phyloP scores from a whole-genome alignment of 768 basidiomycete species.

The Collybiopsis confluens region DNA sequence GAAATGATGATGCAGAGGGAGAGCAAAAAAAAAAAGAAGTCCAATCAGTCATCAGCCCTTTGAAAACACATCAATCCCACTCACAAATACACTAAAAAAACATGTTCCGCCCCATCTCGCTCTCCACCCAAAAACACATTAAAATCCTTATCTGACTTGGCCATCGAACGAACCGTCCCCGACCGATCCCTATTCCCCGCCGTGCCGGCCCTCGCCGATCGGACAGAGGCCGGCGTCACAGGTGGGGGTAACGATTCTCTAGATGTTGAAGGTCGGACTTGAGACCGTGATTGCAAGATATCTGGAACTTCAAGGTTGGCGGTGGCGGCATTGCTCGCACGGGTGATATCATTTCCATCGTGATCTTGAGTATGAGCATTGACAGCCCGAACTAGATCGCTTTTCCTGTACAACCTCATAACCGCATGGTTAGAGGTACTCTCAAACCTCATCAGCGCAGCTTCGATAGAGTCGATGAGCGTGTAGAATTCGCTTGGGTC shows the following conservation, averaged over 20 bases:
- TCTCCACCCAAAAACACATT: constrained; percentile 31
- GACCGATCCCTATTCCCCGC: constrained; percentile 3
- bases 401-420: constrained; percentile 64
- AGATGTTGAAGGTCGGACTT: too few relatives aligned
- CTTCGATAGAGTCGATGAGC: constrained; percentile 62
- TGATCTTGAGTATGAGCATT: not conserved
- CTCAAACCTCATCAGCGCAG: constrained; percentile 70
- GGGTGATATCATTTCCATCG: too few relatives aligned
- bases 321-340: too few relatives aligned
- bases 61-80: constrained; percentile 24
- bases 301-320: too few relatives aligned
- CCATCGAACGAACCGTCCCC: constrained; percentile 15
- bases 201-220: constrained; percentile 14
- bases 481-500: constrained; percentile 59
- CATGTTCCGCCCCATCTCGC: constrained; percentile 68
- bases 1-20: not conserved
- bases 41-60: not conserved
- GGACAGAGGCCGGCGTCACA: constrained; percentile 1
- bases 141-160: constrained; percentile 29
- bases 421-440: constrained; percentile 83
- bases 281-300: too few relatives aligned
- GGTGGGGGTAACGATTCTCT: not conserved
- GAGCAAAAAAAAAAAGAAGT: not conserved
- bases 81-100: constrained; percentile 93
- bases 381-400: constrained; percentile 25